These are phyloP conservation scores for Lachancea cidri DNA, from an alignment of 805 yeast species.

Conservation along the genomic window DNA sequence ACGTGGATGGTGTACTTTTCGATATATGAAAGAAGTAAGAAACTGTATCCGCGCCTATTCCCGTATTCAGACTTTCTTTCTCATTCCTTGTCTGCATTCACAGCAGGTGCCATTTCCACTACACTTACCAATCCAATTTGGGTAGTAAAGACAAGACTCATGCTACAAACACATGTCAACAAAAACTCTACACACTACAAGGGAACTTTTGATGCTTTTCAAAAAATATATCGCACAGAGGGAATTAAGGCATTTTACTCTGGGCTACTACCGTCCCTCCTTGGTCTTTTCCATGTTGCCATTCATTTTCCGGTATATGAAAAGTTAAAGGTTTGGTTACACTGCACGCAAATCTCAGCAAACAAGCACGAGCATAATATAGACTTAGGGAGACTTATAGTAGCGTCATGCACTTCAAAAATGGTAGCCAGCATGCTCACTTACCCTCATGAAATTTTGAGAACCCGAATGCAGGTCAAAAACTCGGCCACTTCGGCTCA, in stretches of 20 bases:
- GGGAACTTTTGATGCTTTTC: conserved; percentile 81
- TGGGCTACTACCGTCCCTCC: conserved; percentile 83
- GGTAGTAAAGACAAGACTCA: conserved; percentile 93
- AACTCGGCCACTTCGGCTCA: conserved; percentile 28
- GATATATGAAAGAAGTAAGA: conserved; percentile 77
- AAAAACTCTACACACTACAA: conserved; percentile 37
- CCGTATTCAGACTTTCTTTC: conserved; percentile 34
- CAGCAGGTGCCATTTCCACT: conserved; percentile 86
- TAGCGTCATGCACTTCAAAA: conserved; percentile 76
- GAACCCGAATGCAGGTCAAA: conserved; percentile 78
- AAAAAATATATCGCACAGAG: conserved; percentile 70
- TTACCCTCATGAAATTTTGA: conserved; percentile 90
- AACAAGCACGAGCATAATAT: conserved; percentile 19
- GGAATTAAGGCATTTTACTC: conserved; percentile 80
- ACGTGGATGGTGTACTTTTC: conserved; percentile 97
- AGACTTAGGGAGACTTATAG: conserved; percentile 41
- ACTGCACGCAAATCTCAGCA: conserved; percentile 23
- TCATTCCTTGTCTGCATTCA: conserved; percentile 56
- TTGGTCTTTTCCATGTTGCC: conserved; percentile 91
- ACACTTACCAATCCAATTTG: conserved; percentile 89
- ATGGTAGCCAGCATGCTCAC: conserved; percentile 85
- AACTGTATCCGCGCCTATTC: conserved; percentile 42
- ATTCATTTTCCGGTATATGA: conserved; percentile 95
- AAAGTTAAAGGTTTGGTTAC: conserved; percentile 55
- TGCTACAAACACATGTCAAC: conserved; percentile 60